Percentiles rank a stretch among this genome's conserved stretches.
Evolutionary conservation across 2,329 filamentous ascomycete genomes (phyloP).

Genomic region (Hypoxylon sp.): DNA sequence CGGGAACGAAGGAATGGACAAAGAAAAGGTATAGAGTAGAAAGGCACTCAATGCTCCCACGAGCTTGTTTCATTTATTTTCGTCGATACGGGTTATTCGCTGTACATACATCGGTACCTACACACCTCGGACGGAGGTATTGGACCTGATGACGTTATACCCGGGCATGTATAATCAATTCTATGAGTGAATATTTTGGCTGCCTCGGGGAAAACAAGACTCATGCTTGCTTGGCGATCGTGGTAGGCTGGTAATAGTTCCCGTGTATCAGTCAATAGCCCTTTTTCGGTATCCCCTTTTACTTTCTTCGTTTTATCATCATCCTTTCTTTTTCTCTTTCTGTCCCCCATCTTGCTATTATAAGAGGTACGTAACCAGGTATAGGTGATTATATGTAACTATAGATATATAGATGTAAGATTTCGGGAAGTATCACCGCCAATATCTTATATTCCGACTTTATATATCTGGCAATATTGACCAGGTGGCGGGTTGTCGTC

Average conservation of each 20-base stretch:
- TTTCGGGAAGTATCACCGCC: background rate
- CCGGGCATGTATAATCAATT: conserved; percentile 10
- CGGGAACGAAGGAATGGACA: conserved; percentile 40
- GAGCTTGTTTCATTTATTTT: conserved; percentile 41
- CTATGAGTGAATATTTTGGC: conserved; percentile 2
- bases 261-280: background rate
- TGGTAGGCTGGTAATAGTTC: background rate
- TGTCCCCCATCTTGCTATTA: background rate
- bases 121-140: conserved; percentile 4
- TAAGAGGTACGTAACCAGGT: too few relatives aligned
- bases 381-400: background rate
- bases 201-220: background rate
- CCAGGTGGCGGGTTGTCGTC: background rate
- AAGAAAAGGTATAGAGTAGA: conserved; percentile 47
- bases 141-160: conserved; percentile 5
- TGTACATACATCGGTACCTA: conserved; percentile 29
- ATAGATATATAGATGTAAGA: conserved; percentile 1
- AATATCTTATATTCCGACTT: background rate
- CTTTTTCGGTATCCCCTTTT: background rate
- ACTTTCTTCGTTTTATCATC: background rate
- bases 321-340: background rate
- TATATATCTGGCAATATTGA: background rate
- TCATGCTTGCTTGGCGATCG: background rate
- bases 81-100: conserved; percentile 20
- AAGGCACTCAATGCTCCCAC: conserved; percentile 45